Base-by-base conservation (phyloP, 192 early-diverging fungal genomes). In the Podila verticillata region DNA sequence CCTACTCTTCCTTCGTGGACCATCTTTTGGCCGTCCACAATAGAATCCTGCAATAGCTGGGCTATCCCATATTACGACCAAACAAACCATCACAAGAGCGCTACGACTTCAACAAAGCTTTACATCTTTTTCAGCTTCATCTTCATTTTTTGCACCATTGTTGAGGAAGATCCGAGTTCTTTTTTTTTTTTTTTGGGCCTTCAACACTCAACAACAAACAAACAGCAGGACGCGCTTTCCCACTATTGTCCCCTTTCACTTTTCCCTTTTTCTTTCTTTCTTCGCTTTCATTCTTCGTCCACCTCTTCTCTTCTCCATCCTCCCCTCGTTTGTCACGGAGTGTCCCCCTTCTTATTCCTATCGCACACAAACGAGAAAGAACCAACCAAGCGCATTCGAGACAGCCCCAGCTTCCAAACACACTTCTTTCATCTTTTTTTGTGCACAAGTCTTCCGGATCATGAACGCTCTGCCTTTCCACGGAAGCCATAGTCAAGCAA, bases 401-500 rank as follows among this genome's bases (percentile, higher is more conserved):
- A 24, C 51, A n/a, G 24, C 24, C n/a, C 49, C 10, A 54, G 24
- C 30, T 20, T 17, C 20, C 58, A 31, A 32, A 60, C 54, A 20
- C 17, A 32, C 22, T 17, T 26, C 30, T 13, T 7, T 26, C 24
- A 57, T 20, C n/a, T 30, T 19, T 8, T 6, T 32, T 60, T 30
- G 5, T 9, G 58, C 22, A 57, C 29, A 60, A 20, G 22, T 30
- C 6, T 17, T 28, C 22, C 24, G 17, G 28, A n/a, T 48, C 64
- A 79, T 79, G 75, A 79, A 79, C 60, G 67, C 75, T 34, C 30
- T 66, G 29, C 69, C 75, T 22, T 67, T 67, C 30, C 68, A 71
- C 0, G 48, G 58, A 69, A 34, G 19, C 54, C 20, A 51, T 3
- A n/a, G 24, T 56, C 20, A 66, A 19, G n/a, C 62, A 65, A 48